Conservation (phyloP, 257 asterid genomes). For the Ophiorrhiza pumila region DNA sequence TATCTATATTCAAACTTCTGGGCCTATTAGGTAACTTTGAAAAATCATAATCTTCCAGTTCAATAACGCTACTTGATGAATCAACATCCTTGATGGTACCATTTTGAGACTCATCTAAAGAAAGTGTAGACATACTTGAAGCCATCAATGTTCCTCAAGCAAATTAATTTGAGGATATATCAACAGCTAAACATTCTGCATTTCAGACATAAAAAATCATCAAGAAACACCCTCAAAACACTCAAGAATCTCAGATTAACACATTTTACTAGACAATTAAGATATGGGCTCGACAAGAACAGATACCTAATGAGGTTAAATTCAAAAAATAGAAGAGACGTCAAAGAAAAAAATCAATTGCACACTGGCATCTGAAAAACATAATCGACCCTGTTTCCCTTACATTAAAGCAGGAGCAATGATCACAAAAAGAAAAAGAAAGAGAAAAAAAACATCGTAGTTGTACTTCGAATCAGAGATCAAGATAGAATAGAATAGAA, state of each 20-base stretch:
- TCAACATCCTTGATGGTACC: conserved; percentile 36
- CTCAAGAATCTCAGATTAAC: background rate
- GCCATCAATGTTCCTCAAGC: background rate
- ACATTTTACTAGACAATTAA: background rate
- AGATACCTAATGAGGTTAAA: background rate
- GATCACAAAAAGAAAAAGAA: background rate
- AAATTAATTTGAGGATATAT: background rate
- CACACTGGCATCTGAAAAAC: background rate
- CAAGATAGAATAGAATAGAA: background rate
- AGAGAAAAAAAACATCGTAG: background rate
- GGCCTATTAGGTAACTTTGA: conserved; percentile 45
- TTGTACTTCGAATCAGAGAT: background rate
- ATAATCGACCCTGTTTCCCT: background rate
- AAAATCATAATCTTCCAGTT: conserved; percentile 53
- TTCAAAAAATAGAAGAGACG: too few relatives aligned
- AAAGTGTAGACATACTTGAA: conserved; percentile 42
- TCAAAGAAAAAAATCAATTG: background rate
- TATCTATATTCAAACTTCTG: conserved; percentile 50
- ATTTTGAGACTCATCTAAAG: conserved; percentile 34
- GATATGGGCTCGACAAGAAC: background rate
- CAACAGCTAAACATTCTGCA: conserved; percentile 20
- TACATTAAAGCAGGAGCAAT: background rate
- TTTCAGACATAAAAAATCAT: conserved; percentile 14
- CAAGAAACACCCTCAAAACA: background rate
- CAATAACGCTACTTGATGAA: conserved; percentile 31